A percentile compares a stretch with the other conserved stretches of the same genome.
These are phyloP conservation scores for Odontarrhena argentea DNA, from an alignment of 345 rosid species.

Conservation along the genomic window DNA sequence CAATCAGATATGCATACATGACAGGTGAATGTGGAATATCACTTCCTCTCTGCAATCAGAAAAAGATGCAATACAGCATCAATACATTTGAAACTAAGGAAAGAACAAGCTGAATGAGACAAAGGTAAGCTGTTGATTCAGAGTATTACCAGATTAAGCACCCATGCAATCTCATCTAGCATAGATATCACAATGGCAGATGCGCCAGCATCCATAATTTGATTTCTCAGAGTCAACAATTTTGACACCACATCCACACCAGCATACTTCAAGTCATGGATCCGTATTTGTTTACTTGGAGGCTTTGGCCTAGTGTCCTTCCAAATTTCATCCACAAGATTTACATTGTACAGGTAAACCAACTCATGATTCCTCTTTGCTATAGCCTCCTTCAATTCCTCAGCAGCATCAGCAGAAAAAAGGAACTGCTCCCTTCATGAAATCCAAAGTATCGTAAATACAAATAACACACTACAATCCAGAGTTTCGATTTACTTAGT, in stretches of 20 bases:
- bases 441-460: conserved; percentile 36
- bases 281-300: conserved; percentile 71
- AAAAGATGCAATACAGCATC: conserved; percentile 27
- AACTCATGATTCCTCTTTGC: conserved; percentile 77
- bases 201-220: conserved; percentile 68
- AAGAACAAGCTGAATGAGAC: neutral
- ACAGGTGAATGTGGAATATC: conserved; percentile 99
- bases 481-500: neutral
- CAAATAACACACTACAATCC: conserved; percentile 7
- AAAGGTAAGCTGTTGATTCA: conserved; percentile 8
- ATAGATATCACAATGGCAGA: conserved; percentile 83
- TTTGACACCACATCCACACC: conserved; percentile 80
- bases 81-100: conserved; percentile 20
- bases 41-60: conserved; percentile 77
- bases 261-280: conserved; percentile 86
- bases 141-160: conserved; percentile 78
- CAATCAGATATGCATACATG: conserved; percentile 81
- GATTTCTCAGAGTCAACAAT: conserved; percentile 64
- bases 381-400: conserved; percentile 82
- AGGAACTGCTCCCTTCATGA: conserved; percentile 98
- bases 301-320: conserved; percentile 82
- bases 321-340: conserved; percentile 92
- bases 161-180: conserved; percentile 99
- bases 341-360: conserved; percentile 70
- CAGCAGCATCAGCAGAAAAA: conserved; percentile 91